These are phyloP conservation scores for Penicillium bialowiezense DNA, from an alignment of 495 filamentous ascomycete genomes.

Conservation along the genomic window DNA sequence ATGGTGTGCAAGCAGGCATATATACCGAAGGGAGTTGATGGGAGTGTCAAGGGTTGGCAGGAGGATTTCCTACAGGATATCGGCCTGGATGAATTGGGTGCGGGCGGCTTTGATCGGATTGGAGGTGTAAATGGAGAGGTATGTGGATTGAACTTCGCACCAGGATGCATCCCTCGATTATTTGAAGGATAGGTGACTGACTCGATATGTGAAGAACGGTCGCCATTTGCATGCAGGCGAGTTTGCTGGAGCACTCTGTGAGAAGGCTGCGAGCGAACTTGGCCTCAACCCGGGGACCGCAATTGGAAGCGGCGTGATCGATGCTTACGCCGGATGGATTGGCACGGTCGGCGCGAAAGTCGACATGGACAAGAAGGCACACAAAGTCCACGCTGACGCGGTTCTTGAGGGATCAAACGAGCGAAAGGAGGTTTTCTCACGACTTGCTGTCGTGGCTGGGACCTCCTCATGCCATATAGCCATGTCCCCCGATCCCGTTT, in stretches of 20 bases:
- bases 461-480: slow-evolving; percentile 89
- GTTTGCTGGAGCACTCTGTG: slow-evolving; percentile 68
- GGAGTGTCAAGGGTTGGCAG: slow-evolving; percentile 90
- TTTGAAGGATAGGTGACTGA: too few species aligned
- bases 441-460: slow-evolving; percentile 79
- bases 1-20: slow-evolving; percentile 88
- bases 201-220: slow-evolving; percentile 48
- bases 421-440: slow-evolving; percentile 67
- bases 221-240: slow-evolving; percentile 78
- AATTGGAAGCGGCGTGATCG: slow-evolving; percentile 84
- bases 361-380: slow-evolving; percentile 40
- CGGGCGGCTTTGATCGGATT: background rate
- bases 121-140: slow-evolving; percentile 4
- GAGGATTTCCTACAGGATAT: slow-evolving; percentile 64
- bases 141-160: too few species aligned
- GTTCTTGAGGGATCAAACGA: slow-evolving; percentile 53
- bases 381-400: slow-evolving; percentile 38
- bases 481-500: slow-evolving; percentile 79
- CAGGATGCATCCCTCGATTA: too few species aligned
- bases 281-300: slow-evolving; percentile 78
- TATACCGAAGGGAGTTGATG: slow-evolving; percentile 82
- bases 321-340: slow-evolving; percentile 91
- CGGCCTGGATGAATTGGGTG: background rate
- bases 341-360: slow-evolving; percentile 88
- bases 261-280: slow-evolving; percentile 69